Conservation (phyloP, 75 land plant species). For the Selaginella moellendorffii region DNA sequence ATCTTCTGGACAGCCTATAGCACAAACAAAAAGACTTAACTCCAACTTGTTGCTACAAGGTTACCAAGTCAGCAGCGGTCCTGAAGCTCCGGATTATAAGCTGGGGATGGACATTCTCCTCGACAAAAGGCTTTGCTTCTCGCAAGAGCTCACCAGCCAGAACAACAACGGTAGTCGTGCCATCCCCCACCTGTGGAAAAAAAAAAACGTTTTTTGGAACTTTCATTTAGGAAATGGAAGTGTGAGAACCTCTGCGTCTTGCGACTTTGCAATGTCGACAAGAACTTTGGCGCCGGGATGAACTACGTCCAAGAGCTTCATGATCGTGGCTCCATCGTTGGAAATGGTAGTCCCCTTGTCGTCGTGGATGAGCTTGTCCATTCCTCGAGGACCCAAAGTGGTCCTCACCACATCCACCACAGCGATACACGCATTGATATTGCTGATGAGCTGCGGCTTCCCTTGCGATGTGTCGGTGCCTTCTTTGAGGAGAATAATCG, state of each 20-base stretch:
- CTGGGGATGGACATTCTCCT: constrained; percentile 95
- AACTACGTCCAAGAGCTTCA: constrained; percentile 96
- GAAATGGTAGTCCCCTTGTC: constrained; percentile 88
- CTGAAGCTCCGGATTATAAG: constrained; percentile 72
- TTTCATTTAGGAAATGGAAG: not conserved
- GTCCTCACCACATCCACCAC: constrained; percentile 85
- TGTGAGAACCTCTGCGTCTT: constrained; percentile 87
- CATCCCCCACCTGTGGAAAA: constrained; percentile 76
- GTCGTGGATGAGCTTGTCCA: constrained; percentile 98
- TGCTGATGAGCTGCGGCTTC: constrained; percentile 86
- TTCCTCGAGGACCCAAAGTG: constrained; percentile 87
- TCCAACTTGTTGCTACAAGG: no score
- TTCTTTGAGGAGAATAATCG: constrained; percentile 87
- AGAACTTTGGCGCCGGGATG: constrained; percentile 98
- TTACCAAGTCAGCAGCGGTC: constrained; percentile 56
- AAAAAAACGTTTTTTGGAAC: not conserved
- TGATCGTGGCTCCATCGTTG: constrained; percentile 95
- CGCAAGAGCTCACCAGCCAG: constrained; percentile 85
- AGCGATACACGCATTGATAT: constrained; percentile 92
- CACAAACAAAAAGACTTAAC: not conserved
- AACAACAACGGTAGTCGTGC: constrained; percentile 94
- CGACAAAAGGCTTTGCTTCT: constrained; percentile 94
- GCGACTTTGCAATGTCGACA: constrained; percentile 93
- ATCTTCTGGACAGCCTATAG: constrained; percentile 68
- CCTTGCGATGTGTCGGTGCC: constrained; percentile 97